Evolutionary conservation across 176 grass and related monocot genomes (phyloP).

Genomic region (Secale cereale): DNA sequence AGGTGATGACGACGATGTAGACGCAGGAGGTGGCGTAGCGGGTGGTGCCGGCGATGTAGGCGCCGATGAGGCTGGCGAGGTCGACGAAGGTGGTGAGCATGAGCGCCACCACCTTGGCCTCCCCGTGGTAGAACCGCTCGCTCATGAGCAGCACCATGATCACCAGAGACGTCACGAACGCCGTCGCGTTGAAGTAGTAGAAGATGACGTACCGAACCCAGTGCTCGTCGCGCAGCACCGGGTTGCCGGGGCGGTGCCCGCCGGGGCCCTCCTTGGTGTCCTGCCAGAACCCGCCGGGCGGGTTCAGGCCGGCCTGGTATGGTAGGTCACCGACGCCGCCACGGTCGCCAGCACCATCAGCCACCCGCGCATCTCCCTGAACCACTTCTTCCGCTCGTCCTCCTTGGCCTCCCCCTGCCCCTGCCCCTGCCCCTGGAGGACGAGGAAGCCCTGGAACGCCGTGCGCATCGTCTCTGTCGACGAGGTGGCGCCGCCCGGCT

Average conservation of each 20-base stretch:
- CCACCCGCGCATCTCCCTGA: conserved; percentile 50
- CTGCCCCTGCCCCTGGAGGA: neutral
- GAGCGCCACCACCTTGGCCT: conserved; percentile 35
- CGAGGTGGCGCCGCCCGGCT: no score
- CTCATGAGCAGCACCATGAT: conserved; percentile 47
- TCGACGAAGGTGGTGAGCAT: conserved; percentile 25
- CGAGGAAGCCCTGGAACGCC: conserved; percentile 22
- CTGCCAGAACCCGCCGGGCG: conserved; percentile 51
- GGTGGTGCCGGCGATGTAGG: conserved; percentile 33
- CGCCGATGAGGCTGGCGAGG: conserved; percentile 40
- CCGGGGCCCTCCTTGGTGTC: neutral
- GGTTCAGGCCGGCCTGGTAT: conserved; percentile 45
- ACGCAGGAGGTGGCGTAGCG: conserved; percentile 7
- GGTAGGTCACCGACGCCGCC: conserved; percentile 33
- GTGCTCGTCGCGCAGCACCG: neutral
- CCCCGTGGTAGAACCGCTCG: conserved; percentile 37
- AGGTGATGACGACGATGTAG: conserved; percentile 42
- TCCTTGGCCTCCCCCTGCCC: neutral
- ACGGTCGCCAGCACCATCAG: conserved; percentile 39
- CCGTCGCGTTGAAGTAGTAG: conserved; percentile 49
- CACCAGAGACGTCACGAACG: conserved; percentile 42
- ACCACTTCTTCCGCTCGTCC: conserved; percentile 17
- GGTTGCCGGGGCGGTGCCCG: neutral
- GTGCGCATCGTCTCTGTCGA: neutral
- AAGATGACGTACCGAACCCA: conserved; percentile 23